Percentiles rank a stretch among this genome's conserved stretches.
Conservation (phyloP, 2,329 filamentous ascomycete genomes). For the Stemphylium lycopersici region DNA sequence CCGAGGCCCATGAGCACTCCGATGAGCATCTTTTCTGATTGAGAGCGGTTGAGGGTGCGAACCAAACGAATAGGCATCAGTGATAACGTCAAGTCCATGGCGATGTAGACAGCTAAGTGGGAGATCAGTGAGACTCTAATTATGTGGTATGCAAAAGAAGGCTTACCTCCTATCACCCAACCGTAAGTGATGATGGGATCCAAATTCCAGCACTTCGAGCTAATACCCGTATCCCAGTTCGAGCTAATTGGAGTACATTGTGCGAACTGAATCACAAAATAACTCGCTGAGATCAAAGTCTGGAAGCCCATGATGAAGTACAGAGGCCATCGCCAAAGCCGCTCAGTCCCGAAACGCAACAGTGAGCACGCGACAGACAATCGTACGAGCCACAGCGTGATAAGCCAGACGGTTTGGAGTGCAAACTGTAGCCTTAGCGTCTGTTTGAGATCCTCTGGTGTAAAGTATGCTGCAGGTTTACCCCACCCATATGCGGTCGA, state of each 20-base stretch:
- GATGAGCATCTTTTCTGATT: slow-evolving; percentile 33
- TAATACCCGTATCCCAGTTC: slow-evolving; percentile 30
- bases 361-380: slow-evolving; percentile 35
- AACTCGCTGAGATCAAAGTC: slow-evolving; percentile 26
- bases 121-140: neutral
- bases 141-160: neutral
- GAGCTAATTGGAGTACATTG: slow-evolving; percentile 32
- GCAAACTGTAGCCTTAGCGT: slow-evolving; percentile 32
- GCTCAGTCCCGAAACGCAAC: slow-evolving; percentile 27
- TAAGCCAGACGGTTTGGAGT: slow-evolving; percentile 33
- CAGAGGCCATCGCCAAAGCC: slow-evolving; percentile 27
- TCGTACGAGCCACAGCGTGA: slow-evolving; percentile 29
- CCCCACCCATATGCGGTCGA: slow-evolving; percentile 33
- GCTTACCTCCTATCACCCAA: slow-evolving; percentile 34
- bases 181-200: slow-evolving; percentile 29
- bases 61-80: slow-evolving; percentile 35
- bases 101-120: slow-evolving; percentile 27
- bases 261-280: slow-evolving; percentile 34
- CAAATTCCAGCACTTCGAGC: slow-evolving; percentile 30
- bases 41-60: slow-evolving; percentile 26
- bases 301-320: slow-evolving; percentile 34
- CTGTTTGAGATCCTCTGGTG: slow-evolving; percentile 14
- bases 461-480: slow-evolving; percentile 25
- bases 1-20: slow-evolving; percentile 31
- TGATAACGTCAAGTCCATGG: slow-evolving; percentile 35